Evolutionary conservation across 1,284 basidiomycete species (phyloP), one percentile per base, ranked within the genome.

Genomic region (Fereydounia khargensis): DNA sequence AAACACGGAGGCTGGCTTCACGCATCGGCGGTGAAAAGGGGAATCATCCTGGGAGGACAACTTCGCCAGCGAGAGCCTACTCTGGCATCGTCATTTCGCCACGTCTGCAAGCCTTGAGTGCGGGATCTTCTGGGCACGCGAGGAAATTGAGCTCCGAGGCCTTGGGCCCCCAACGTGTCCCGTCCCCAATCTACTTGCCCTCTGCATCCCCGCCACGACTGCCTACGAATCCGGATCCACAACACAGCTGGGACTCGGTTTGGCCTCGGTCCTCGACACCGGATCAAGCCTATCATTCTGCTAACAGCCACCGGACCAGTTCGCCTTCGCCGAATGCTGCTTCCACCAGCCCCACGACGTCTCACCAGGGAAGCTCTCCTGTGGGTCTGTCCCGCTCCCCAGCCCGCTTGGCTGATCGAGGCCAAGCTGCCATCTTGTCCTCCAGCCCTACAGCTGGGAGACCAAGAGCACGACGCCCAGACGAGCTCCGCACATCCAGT

Each of bases 221-320:
- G 1, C 50, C 62, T 18, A 24, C 37, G 30, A 66, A 64, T 31
- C 48, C 52, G 6, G 63, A 64, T 30, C 41, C 63, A 11, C 52
- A 68, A 35, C 60, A 64, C 37, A 48, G 50, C 35, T 60, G 60
- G 50, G 66, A 68, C 40, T 66, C 66, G 10, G 44, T 68, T n/a
- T 68, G 66, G 66, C 63, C 63, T 6, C 40, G 54, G 19, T 53
- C 56, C 2, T 57, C 55, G 9, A 59, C 49, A 22, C 51, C 48
- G 5, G 57, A 56, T 24, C 50, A 47, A 21, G 30, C 51, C 16
- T 47, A 65, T 28, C n/a, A n/a, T n/a, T n/a, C n/a, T n/a, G n/a
- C n/a, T n/a, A 40, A 57, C 41, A 28, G 48, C 28, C 47, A 54
- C 28, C 37, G 58, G 14, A 41, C 60, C n/a, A 47, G 54, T 27